Conservation (phyloP, 75 land plant genomes). For the Picea glauca region DNA sequence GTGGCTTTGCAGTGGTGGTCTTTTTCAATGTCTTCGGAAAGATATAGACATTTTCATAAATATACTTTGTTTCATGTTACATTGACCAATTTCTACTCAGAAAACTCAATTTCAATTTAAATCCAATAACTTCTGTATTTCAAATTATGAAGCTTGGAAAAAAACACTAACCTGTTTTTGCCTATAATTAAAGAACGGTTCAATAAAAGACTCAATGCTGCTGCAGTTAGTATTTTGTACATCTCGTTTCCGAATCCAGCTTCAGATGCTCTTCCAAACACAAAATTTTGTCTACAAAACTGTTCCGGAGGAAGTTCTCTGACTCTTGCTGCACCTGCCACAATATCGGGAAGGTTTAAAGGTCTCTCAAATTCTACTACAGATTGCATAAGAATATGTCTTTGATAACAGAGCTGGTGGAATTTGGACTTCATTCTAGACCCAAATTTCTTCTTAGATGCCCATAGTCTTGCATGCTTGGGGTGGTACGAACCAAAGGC, state of each 20-base stretch:
- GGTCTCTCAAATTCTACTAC: background rate
- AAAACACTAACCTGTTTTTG: slow-evolving; percentile 65
- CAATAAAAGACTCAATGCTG: slow-evolving; percentile 74
- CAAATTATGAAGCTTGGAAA: slow-evolving; percentile 21
- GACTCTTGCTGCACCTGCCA: slow-evolving; percentile 67
- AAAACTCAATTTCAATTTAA: background rate
- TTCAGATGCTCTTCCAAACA: slow-evolving; percentile 61
- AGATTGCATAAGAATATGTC: background rate
- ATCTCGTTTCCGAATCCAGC: slow-evolving; percentile 95
- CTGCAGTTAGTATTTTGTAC: slow-evolving; percentile 20
- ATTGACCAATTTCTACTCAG: background rate
- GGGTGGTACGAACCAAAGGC: no score
- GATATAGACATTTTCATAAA: background rate
- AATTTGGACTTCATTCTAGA: no score
- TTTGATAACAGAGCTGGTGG: no score
- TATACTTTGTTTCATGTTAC: background rate
- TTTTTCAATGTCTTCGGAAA: background rate
- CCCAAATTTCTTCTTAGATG: no score
- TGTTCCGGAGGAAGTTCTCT: slow-evolving; percentile 49
- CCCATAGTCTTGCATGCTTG: no score
- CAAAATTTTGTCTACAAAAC: no score
- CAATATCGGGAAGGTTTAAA: background rate
- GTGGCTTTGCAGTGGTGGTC: background rate
- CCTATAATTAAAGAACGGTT: slow-evolving; percentile 91
- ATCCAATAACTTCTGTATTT: background rate